A percentile compares a stretch with the other conserved stretches of the same genome.
These are phyloP conservation scores for Arthrinium puccinioides DNA, from an alignment of 2,329 filamentous ascomycete species.

Conservation along the genomic window DNA sequence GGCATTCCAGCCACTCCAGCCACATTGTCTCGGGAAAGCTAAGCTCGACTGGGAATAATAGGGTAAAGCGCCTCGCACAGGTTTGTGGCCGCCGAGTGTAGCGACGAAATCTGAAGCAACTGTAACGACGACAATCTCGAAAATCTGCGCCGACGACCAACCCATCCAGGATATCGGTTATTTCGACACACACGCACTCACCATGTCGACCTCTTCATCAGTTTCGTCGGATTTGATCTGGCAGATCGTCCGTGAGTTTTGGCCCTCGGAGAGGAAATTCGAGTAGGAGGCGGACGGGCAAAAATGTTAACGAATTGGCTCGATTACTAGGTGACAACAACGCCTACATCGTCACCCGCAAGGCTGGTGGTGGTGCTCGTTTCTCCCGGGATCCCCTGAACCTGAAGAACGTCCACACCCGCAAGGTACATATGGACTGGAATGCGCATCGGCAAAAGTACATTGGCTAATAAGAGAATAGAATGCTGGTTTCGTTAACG, in stretches of 20 bases:
- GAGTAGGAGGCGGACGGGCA: neutral
- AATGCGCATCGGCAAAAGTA: neutral
- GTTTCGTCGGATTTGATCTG: constrained; percentile 89
- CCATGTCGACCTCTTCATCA: too few species aligned
- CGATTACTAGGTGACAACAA: constrained; percentile 67
- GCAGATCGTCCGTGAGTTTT: constrained; percentile 83
- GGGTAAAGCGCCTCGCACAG: constrained; percentile 2
- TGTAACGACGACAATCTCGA: constrained; percentile 3
- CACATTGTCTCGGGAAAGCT: neutral
- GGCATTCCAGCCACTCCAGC: neutral
- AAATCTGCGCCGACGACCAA: neutral
- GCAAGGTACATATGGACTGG: constrained; percentile 63
- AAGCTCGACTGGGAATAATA: constrained; percentile 1
- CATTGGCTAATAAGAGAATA: constrained; percentile 35
- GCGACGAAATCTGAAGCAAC: constrained; percentile 2
- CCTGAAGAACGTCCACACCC: constrained; percentile 82
- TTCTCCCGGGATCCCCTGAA: constrained; percentile 95
- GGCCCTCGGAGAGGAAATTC: neutral
- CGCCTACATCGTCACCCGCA: constrained; percentile 88
- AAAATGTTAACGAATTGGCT: neutral
- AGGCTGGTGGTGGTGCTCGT: constrained; percentile 67
- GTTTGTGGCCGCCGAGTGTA: too few species aligned
- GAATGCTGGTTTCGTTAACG: constrained; percentile 90
- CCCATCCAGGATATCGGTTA: neutral
- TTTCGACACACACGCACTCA: constrained; percentile 34